Evolutionary conservation across 2,329 filamentous ascomycete genomes (phyloP).

Genomic region (Penicillium sp.): DNA sequence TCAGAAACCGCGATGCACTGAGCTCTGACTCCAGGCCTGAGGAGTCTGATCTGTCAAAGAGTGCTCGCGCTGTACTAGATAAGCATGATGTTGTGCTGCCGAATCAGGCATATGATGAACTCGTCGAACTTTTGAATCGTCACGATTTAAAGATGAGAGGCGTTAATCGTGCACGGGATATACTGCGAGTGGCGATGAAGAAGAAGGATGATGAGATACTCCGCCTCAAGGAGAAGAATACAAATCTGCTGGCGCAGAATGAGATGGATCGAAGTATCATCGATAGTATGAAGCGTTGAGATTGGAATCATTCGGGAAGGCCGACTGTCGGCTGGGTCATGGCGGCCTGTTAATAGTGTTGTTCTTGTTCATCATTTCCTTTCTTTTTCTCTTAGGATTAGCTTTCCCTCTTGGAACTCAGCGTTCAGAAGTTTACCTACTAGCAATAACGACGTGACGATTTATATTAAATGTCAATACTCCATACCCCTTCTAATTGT

Average conservation of each 20-base stretch:
- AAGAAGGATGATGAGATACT: conserved; percentile 68
- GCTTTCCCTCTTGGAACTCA: background rate
- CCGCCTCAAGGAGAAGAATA: conserved; percentile 71
- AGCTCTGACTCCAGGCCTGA: conserved; percentile 28
- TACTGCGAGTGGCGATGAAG: conserved; percentile 66
- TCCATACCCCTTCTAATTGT: background rate
- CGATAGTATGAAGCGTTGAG: conserved; percentile 38
- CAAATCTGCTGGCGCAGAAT: conserved; percentile 60
- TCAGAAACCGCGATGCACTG: conserved; percentile 38
- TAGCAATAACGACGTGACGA: conserved; percentile 1
- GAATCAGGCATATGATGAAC: conserved; percentile 41
- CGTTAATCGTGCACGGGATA: conserved; percentile 68
- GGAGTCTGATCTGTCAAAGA: conserved; percentile 28
- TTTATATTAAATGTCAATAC: background rate
- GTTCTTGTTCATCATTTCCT: background rate
- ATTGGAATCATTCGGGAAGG: background rate
- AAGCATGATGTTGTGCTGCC: conserved; percentile 43
- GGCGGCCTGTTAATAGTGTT: background rate
- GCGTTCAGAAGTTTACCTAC: background rate
- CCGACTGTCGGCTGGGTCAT: background rate
- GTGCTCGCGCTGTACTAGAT: conserved; percentile 44
- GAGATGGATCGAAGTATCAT: conserved; percentile 59
- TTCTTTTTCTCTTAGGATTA: background rate
- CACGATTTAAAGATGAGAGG: conserved; percentile 67
- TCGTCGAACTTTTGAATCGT: conserved; percentile 56